Percentiles rank a stretch among this genome's conserved stretches.
Evolutionary conservation across 192 early-diverging fungal genomes (phyloP).

Genomic region (Backusella tarrabulga): DNA sequence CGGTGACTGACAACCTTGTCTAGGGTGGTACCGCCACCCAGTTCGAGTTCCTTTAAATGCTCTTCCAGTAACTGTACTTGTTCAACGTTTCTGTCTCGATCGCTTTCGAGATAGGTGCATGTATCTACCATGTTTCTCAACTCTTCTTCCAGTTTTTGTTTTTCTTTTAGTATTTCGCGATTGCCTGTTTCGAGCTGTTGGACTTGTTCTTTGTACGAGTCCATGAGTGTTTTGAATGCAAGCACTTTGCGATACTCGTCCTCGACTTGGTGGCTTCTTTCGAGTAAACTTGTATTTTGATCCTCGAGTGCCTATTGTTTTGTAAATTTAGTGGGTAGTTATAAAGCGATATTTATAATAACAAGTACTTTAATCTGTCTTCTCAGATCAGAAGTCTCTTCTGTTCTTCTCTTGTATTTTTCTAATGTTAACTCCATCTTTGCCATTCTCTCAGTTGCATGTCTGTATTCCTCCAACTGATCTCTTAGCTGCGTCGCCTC

Average conservation of each 20-base stretch:
- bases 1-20: slow-evolving; percentile 24
- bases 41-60: slow-evolving; percentile 76
- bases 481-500: slow-evolving; percentile 78
- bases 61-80: slow-evolving; percentile 81
- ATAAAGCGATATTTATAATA: not conserved
- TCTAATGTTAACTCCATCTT: slow-evolving; percentile 94
- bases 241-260: slow-evolving; percentile 85
- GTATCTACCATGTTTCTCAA: slow-evolving; percentile 58
- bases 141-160: slow-evolving; percentile 68
- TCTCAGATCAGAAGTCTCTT: slow-evolving; percentile 81
- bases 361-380: slow-evolving; percentile 67
- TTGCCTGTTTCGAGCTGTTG: slow-evolving; percentile 68
- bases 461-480: slow-evolving; percentile 88
- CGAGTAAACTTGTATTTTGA: slow-evolving; percentile 67
- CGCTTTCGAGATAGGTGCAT: slow-evolving; percentile 59
- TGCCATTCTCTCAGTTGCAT: slow-evolving; percentile 84
- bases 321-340: not conserved
- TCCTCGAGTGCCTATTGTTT: slow-evolving; percentile 62
- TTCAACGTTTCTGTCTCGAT: slow-evolving; percentile 69
- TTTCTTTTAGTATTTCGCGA: slow-evolving; percentile 62
- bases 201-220: slow-evolving; percentile 86
- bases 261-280: slow-evolving; percentile 75
- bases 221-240: slow-evolving; percentile 76
- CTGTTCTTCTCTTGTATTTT: slow-evolving; percentile 94
- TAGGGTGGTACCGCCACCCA: slow-evolving; percentile 43